phyloP scores from a whole-genome alignment of 2,329 filamentous ascomycete genomes.

The Hymenotorrendiella dingleyae region DNA sequence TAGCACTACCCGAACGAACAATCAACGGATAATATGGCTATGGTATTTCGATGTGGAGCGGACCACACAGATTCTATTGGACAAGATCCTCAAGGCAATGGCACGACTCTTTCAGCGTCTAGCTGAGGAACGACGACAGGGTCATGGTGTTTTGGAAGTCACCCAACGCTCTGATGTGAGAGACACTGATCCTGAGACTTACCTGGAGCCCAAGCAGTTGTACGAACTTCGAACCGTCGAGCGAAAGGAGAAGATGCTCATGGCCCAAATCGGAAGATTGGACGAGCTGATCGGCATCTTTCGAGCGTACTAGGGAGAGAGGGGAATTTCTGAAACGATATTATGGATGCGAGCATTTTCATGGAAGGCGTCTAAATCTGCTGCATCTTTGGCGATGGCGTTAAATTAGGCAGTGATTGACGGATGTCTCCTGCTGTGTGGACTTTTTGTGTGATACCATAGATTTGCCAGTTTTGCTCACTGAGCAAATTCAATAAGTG shows the following conservation, averaged over 20 bases:
- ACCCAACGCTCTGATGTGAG: constrained; percentile 81
- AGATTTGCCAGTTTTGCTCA: constrained; percentile 3
- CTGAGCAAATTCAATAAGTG: no score
- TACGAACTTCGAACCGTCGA: constrained; percentile 53
- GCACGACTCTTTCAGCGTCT: constrained; percentile 76
- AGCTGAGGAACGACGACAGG: constrained; percentile 65
- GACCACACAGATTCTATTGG: constrained; percentile 63
- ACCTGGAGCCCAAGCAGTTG: constrained; percentile 69
- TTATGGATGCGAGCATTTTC: constrained; percentile 13
- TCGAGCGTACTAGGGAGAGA: constrained; percentile 59
- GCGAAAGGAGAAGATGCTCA: constrained; percentile 64
- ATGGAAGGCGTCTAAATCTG: constrained; percentile 18
- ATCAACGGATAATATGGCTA: constrained; percentile 74
- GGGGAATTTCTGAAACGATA: constrained; percentile 8
- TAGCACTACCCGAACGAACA: constrained; percentile 61
- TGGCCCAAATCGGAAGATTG: constrained; percentile 72
- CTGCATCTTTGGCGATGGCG: constrained; percentile 13
- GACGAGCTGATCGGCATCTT: constrained; percentile 82
- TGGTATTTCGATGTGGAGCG: constrained; percentile 84
- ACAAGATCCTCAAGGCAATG: constrained; percentile 87
- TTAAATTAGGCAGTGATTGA: constrained; percentile 8
- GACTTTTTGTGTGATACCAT: constrained; percentile 9
- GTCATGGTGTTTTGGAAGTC: constrained; percentile 70
- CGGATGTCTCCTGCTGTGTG: constrained; percentile 1
- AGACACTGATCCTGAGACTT: constrained; percentile 69